These are phyloP conservation scores for Omphalea diandra DNA, from an alignment of 441 rosid genomes.

Conservation along the genomic window DNA sequence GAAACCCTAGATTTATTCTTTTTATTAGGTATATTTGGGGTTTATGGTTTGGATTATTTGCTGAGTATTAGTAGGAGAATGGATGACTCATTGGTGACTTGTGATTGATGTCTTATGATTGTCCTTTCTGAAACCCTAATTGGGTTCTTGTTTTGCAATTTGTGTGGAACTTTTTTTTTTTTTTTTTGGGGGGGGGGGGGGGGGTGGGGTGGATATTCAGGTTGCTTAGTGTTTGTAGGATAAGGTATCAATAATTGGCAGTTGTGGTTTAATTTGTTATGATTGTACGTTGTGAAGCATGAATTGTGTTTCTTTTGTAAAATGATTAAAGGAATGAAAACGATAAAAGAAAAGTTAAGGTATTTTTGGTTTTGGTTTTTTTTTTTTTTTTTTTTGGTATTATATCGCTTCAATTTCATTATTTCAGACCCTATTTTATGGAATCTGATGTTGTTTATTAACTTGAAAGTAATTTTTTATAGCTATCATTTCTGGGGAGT, in stretches of 20 bases:
- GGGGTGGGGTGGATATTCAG: too few species aligned
- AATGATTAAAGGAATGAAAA: not conserved
- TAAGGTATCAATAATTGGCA: not conserved
- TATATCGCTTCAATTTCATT: not conserved
- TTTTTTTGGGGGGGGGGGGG: not conserved
- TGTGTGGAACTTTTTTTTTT: not conserved
- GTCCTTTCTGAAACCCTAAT: not conserved
- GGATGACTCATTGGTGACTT: not conserved
- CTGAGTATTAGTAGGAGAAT: not conserved
- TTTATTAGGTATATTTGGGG: not conserved
- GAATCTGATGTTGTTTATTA: not conserved
- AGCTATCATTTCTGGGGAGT: not conserved
- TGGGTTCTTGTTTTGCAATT: not conserved
- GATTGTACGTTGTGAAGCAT: not conserved
- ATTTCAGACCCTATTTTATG: not conserved
- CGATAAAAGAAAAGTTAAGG: too few species aligned
- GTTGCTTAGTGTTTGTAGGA: not conserved
- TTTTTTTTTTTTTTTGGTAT: not conserved
- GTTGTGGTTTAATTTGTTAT: not conserved
- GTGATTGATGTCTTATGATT: not conserved
- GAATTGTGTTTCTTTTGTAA: not conserved
- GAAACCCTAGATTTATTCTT: slow-evolving; percentile 3
- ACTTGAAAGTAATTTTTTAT: not conserved
- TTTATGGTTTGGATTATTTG: not conserved
- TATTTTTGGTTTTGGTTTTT: too few species aligned